A percentile compares a stretch with the other conserved stretches of the same genome.
phyloP scores from a whole-genome alignment of 75 land plant genomes.

The Selaginella tamariscina region DNA sequence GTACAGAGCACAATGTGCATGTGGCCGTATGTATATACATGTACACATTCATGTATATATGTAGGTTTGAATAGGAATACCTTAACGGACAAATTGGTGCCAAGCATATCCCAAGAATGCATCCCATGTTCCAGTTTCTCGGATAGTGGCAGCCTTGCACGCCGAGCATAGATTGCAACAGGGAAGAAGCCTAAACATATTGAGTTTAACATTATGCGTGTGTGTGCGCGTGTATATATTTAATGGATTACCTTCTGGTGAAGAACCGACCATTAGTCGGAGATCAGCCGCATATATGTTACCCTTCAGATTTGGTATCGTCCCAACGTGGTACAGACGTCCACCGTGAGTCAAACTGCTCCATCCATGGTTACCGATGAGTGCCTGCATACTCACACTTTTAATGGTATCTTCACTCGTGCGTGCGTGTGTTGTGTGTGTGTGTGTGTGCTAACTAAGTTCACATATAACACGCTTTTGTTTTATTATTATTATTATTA shows the following conservation, averaged over 20 bases:
- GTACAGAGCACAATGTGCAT: no score
- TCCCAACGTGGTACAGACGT: slow-evolving; percentile 29
- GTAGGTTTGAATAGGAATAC: slow-evolving; percentile 8
- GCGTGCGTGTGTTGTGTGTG: not conserved
- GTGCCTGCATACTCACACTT: slow-evolving; percentile 17
- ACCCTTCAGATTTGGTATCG: slow-evolving; percentile 31
- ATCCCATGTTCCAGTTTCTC: slow-evolving; percentile 14
- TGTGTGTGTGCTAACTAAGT: not conserved
- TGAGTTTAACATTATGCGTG: no score
- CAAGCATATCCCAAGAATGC: slow-evolving; percentile 33
- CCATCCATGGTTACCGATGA: slow-evolving; percentile 34
- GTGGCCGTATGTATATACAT: no score
- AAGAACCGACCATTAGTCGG: slow-evolving; percentile 29
- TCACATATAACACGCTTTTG: not conserved
- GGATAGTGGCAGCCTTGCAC: slow-evolving; percentile 27
- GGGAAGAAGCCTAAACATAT: slow-evolving; percentile 40
- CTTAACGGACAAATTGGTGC: slow-evolving; percentile 28
- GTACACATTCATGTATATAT: no score
- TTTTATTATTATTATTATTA: not conserved
- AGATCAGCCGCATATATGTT: slow-evolving; percentile 34
- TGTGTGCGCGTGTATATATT: no score
- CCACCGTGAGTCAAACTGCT: slow-evolving; percentile 23
- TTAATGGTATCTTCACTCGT: no score
- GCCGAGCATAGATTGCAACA: slow-evolving; percentile 31
- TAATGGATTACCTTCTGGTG: no score